Evolutionary conservation across 2,329 filamentous ascomycete genomes (phyloP).

Genomic region (Aspergillus jensenii): DNA sequence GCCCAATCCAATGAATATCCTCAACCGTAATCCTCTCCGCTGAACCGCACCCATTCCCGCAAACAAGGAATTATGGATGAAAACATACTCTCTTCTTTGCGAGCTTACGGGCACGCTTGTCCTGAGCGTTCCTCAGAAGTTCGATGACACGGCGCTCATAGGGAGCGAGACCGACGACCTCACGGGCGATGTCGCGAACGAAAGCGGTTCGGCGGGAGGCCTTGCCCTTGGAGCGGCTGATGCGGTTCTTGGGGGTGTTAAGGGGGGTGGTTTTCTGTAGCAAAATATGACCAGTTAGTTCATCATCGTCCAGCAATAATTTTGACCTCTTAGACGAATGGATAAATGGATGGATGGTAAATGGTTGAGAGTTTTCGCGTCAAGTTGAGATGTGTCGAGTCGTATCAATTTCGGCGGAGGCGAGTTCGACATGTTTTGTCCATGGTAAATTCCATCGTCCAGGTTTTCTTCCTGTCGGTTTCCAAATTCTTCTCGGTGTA

Average conservation of each 20-base stretch:
- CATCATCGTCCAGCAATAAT: background rate
- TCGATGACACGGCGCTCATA: constrained; percentile 99
- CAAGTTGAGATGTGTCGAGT: background rate
- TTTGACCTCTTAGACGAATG: background rate
- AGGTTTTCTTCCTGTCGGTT: background rate
- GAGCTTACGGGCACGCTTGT: constrained; percentile 98
- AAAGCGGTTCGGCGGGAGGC: constrained; percentile 96
- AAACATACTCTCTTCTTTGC: constrained; percentile 93
- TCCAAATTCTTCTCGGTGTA: background rate
- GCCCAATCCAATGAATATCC: background rate
- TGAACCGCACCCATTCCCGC: background rate
- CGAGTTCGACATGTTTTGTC: background rate
- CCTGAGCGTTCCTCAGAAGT: constrained; percentile 97
- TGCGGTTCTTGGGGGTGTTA: constrained; percentile 69
- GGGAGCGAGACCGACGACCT: constrained; percentile 91
- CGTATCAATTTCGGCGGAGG: background rate
- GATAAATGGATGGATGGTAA: background rate
- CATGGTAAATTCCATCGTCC: background rate
- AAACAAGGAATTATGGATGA: background rate
- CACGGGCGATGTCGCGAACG: constrained; percentile 96
- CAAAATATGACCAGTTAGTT: constrained; percentile 40
- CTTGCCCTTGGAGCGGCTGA: constrained; percentile 89
- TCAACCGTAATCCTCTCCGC: background rate
- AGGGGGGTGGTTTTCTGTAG: constrained; percentile 79
- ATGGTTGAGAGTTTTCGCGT: background rate